Evolutionary conservation across 345 rosid genomes (phyloP), one percentile per base, ranked within the genome.

Genomic region (Linum tenue): DNA sequence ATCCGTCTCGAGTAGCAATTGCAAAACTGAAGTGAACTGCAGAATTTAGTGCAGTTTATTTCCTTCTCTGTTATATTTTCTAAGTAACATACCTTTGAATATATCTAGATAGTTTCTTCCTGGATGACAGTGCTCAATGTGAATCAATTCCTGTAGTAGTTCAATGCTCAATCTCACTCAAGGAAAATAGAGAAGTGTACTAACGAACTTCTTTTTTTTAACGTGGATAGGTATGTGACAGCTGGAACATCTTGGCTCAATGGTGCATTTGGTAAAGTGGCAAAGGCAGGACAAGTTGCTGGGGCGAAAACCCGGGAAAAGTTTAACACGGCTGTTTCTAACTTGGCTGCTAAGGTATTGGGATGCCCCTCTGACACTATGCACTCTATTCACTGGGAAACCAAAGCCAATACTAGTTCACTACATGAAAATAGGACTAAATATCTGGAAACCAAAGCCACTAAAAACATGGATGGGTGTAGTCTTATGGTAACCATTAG

Each of bases 171-270:
- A 2, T 53, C 39, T 22, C 31, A 1, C 31, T 16, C 5, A 37
- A n/a, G 39, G 8, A 39, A 55, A 16, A 42, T 35, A 14, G 37
- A 3, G 2, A 56, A n/a, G 10, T 41, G 56, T 35, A 69, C 42
- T 56, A 39, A 57, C n/a, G 39, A 48, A 59, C 44, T 16, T 55
- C 6, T 39, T 60, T 10, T 60, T 60, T 72, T 62, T 67, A 59
- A 55, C 56, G 17, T 67, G 66, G 62, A 60, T 76, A 90, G 97
- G 72, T 88, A 92, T 31, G 89, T 90, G 55, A 84, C 87, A 31
- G 85, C 86, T 2, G 97, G 98, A 73, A 64, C 96, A 70, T 83
- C 97, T 58, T 92, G 98, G 98, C 70, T 94, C 56, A 94, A 85
- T 74, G 97, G 95, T 37, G 92, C 99, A 31, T 86, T 94, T 69